Evolutionary conservation across 1,139 yeast genomes (phyloP), one percentile per base, ranked within the genome.

Genomic region (Kodamaea sp.): DNA sequence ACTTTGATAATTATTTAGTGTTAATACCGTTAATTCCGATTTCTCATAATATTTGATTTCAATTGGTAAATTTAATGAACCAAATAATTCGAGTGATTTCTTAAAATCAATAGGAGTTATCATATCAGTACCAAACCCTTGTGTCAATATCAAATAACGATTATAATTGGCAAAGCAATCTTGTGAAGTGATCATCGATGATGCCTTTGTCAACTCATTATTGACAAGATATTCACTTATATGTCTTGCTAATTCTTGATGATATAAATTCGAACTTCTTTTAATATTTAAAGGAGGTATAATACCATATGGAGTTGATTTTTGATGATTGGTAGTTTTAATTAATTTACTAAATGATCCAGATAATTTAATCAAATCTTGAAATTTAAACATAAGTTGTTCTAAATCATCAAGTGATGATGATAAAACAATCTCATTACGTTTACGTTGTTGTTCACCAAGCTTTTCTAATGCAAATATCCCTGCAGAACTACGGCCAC

Each of bases 381-480:
- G 79, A 1, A 90, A 95, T 46, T 85, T 77, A 23, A 79, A 73
- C 83, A 88, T 82, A 37, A 90, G 65, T 33, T 84, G 83, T 45
- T 84, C 84, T 34, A 90, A 62, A 57, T 88, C 96, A 39, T 82
- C 84, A 31, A 90, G 63, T 0, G 96, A 89, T 27, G 76, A 73
- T 28, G 79, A 75, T 38, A 89, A 65, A 0, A 89, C 71, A 15
- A 71, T 56, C 42, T 85, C 87, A 46, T 83, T 84, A 37, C 77
- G 74, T 40, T 73, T 68, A 7, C 85, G 65, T 49, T 77, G 75
- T 31, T 69, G 66, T 44, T 78, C 83, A 32, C 82, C 79, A 8
- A 73, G 62, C 37, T 70, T 70, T 47, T 88, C 86, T 15, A 90
- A 65, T 1, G 87, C 87, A 48, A 81, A 82, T 7, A 90, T 81